Percentiles rank a stretch among this genome's conserved stretches.
These are phyloP conservation scores for Lodderomyces jiufengensis DNA, from an alignment of 1,139 yeast species.

Conservation along the genomic window DNA sequence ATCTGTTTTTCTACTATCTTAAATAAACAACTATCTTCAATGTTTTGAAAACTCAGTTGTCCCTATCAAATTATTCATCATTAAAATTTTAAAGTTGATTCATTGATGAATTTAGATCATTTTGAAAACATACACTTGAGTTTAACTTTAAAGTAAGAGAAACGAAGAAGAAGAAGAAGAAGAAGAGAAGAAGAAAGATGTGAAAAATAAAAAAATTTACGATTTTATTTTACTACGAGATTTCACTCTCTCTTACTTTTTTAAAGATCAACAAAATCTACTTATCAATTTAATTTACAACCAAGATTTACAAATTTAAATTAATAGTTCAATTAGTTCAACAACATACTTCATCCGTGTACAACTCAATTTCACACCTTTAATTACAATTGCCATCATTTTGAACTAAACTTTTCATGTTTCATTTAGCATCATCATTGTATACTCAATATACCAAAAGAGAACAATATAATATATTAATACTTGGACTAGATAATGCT, in stretches of 20 bases:
- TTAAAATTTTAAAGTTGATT: neutral
- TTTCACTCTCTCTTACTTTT: neutral
- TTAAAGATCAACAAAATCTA: neutral
- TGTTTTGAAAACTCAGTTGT: conserved; percentile 29
- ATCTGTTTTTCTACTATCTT: conserved; percentile 17
- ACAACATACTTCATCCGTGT: no score
- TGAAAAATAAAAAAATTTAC: neutral
- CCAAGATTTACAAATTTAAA: no score
- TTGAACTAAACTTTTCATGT: no score
- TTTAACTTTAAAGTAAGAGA: no score
- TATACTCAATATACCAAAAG: conserved; percentile 47
- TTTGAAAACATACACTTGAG: no score
- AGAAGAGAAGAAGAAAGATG: neutral
- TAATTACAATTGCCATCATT: no score
- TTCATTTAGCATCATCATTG: conserved; percentile 45
- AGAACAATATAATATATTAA: conserved; percentile 57
- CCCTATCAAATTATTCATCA: conserved; percentile 30
- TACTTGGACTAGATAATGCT: conserved; percentile 91
- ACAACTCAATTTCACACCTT: no score
- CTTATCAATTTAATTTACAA: no score
- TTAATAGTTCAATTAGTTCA: no score
- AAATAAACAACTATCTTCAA: conserved; percentile 17
- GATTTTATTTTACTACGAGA: no score
- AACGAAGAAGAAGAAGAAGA: neutral
- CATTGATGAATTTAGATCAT: no score